Evolutionary conservation across 2,329 filamentous ascomycete genomes (phyloP).

Genomic region (Thielaviopsis cerberus): DNA sequence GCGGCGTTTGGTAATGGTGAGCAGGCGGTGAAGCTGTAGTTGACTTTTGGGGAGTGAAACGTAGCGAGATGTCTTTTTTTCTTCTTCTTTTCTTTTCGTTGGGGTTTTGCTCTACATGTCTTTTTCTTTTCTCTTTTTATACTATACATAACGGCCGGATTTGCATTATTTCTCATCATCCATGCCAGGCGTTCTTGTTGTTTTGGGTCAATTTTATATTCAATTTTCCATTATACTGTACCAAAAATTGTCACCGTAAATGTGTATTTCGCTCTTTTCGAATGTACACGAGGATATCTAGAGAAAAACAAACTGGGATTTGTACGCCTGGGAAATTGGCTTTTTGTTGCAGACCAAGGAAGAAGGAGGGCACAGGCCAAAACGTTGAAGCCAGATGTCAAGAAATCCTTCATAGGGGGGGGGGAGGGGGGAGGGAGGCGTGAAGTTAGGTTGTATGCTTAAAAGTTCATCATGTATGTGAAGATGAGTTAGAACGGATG

Average conservation of each 20-base stretch:
- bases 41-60: background rate
- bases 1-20: conserved; percentile 13
- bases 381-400: background rate
- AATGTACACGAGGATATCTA: background rate
- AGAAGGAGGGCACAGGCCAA: background rate
- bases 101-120: too few species aligned
- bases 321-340: background rate
- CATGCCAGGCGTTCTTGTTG: too few species aligned
- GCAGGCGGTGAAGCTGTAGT: background rate
- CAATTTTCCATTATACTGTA: background rate
- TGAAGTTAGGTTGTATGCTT: background rate
- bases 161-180: too few species aligned
- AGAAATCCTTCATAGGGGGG: background rate
- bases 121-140: too few species aligned
- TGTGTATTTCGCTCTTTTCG: background rate
- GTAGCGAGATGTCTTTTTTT: background rate
- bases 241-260: too few species aligned
- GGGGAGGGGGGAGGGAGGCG: too few species aligned
- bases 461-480: too few species aligned
- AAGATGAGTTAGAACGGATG: background rate
- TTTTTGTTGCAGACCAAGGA: background rate
- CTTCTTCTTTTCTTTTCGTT: too few species aligned
- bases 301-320: background rate
- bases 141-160: too few species aligned
- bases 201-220: too few species aligned